Conservation (phyloP, 1,284 basidiomycete species). For the Termitomyces sp. region DNA sequence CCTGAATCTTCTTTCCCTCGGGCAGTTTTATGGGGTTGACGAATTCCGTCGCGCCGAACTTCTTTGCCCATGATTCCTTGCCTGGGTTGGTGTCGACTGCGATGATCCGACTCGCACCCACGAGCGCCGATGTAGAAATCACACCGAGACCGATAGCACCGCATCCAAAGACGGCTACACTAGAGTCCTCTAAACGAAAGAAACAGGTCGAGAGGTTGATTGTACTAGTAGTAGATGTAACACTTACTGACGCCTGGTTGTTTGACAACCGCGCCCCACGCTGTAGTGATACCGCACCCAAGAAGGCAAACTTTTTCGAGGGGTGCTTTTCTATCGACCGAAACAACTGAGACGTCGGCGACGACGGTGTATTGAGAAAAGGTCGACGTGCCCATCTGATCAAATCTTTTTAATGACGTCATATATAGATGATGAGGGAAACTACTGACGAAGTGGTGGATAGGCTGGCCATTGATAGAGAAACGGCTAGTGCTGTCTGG, state of each 20-base stretch:
- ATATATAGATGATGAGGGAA: not conserved
- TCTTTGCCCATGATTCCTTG: slow-evolving; percentile 86
- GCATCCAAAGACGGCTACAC: slow-evolving; percentile 92
- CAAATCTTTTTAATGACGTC: slow-evolving; percentile 3
- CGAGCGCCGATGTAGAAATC: slow-evolving; percentile 75
- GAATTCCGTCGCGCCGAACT: slow-evolving; percentile 98
- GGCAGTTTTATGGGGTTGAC: slow-evolving; percentile 80
- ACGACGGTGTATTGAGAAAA: slow-evolving; percentile 99
- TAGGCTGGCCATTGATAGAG: slow-evolving; percentile 81
- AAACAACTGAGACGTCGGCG: slow-evolving; percentile 94
- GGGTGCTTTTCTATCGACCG: slow-evolving; percentile 81
- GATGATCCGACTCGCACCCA: slow-evolving; percentile 85
- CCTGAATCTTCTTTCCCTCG: slow-evolving; percentile 81
- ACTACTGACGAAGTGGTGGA: slow-evolving; percentile 83
- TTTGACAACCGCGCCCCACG: slow-evolving; percentile 85
- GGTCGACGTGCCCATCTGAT: slow-evolving; percentile 95
- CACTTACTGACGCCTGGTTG: slow-evolving; percentile 70
- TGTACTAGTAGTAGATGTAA: not conserved
- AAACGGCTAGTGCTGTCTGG: slow-evolving; percentile 92
- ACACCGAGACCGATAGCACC: slow-evolving; percentile 96
- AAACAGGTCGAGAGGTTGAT: not conserved
- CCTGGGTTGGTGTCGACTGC: slow-evolving; percentile 87
- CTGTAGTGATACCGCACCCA: slow-evolving; percentile 97
- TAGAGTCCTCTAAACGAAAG: slow-evolving; percentile 59
- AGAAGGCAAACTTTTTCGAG: slow-evolving; percentile 93